Base-by-base conservation (phyloP, 1,139 yeast genomes). In the Pichia sp. region DNA sequence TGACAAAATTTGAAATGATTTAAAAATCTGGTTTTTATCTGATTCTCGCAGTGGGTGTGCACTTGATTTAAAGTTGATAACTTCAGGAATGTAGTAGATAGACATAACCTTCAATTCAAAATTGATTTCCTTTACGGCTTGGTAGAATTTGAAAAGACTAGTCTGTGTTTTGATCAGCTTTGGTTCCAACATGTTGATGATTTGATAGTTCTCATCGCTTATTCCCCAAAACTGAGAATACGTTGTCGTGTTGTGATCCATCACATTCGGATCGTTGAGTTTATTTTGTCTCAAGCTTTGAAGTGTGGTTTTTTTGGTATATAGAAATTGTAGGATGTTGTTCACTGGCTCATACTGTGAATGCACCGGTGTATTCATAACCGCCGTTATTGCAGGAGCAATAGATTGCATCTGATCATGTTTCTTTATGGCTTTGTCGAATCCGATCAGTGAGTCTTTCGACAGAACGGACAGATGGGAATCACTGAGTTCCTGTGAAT, bases 281-380 rank as follows among this genome's bases (percentile, higher is more conserved):
- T 17, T 10, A 6, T 21, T n/a, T 4, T 42, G 38, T 15, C 32
- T 37, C 33, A 48, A 28, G 9, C 20, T 45, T 12, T 33, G 24
- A 4, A 28, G 17, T 7, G 51, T 48, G 12, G 27, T 9, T 22
- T 42, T 48, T 7, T 28, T 31, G 17, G 21, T 39, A 6, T 19
- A 19, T n/a, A 42, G 22, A 12, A 17, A 15, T 11, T 40, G 30
- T 14, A 48, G 22, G 6, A 48, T 48, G 15, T 34, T 22, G 11
- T 48, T 48, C 3, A 45, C 45, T 4, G 51, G 51, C 27, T 48
- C 51, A 31, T 42, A 48, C 4, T 45, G 46, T 8, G 51, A 48
- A 32, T 36, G 42, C 3, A 15, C 14, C 6, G 34, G 2, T 8
- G 10, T 9, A 28, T 7, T 28, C n/a, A 4, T 12, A 11, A 5